A percentile compares a stretch with the other conserved stretches of the same genome.
phyloP scores from a whole-genome alignment of 352 stramenopile genomes.

The Pythium brachiatum region DNA sequence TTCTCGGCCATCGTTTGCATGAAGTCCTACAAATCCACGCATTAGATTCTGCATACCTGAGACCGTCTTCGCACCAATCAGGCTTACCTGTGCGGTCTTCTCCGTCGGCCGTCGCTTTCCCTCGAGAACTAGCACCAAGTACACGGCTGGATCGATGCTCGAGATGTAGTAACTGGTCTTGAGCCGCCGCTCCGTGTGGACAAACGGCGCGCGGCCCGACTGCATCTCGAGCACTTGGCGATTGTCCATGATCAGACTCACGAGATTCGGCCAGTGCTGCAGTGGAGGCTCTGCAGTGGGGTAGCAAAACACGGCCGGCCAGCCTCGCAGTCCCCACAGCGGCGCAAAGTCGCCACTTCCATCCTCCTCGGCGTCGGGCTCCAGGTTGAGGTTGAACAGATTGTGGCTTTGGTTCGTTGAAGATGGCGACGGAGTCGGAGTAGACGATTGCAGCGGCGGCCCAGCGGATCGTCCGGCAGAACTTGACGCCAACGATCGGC shows the following conservation, averaged over 20 bases:
- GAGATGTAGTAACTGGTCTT: constrained; percentile 77
- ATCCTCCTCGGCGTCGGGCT: constrained; percentile 39
- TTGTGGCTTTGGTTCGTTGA: constrained; percentile 19
- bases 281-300: constrained; percentile 53
- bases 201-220: constrained; percentile 25
- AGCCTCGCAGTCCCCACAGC: constrained; percentile 74
- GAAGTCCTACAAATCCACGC: constrained; percentile 50
- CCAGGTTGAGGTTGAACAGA: constrained; percentile 33
- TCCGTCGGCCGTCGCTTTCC: constrained; percentile 64
- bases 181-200: constrained; percentile 63
- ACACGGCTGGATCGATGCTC: constrained; percentile 69
- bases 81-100: constrained; percentile 62
- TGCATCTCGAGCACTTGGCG: constrained; percentile 39
- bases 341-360: constrained; percentile 76
- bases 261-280: constrained; percentile 84
- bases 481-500: not conserved
- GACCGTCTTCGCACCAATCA: not conserved
- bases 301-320: constrained; percentile 83
- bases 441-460: not conserved
- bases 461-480: not conserved
- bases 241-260: constrained; percentile 88
- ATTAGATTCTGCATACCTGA: not conserved
- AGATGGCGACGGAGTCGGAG: not conserved
- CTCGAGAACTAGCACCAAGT: constrained; percentile 69
- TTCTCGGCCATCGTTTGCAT: constrained; percentile 79